A percentile compares a stretch with the other conserved stretches of the same genome.
These are phyloP conservation scores for Cryptosporidium felis DNA, from an alignment of 169 alveolate genomes.

Conservation along the genomic window DNA sequence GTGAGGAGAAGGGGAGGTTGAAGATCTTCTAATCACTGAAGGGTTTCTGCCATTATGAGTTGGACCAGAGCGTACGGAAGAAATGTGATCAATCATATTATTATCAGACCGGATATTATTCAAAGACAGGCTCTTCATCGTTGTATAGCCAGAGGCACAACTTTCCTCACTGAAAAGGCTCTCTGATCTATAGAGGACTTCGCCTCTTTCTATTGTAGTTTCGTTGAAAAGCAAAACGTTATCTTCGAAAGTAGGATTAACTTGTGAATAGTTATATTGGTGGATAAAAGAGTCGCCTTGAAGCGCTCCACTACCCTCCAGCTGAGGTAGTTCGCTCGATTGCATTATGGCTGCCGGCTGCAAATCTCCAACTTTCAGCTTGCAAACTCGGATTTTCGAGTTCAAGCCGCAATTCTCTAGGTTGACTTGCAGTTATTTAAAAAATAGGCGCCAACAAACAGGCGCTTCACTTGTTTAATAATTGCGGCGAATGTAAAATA, in stretches of 20 bases:
- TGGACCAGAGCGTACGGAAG: not conserved
- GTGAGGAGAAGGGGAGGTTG: slow-evolving; percentile 29
- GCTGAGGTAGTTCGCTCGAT: slow-evolving; percentile 2
- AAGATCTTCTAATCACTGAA: slow-evolving; percentile 8
- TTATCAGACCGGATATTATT: not conserved
- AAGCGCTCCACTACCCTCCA: slow-evolving; percentile 4
- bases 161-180: slow-evolving; percentile 39
- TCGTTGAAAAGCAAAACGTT: slow-evolving; percentile 1
- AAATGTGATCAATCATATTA: not conserved
- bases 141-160: slow-evolving; percentile 19
- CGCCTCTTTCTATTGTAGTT: not conserved
- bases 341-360: too few species aligned
- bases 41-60: not conserved
- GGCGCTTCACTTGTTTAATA: slow-evolving; percentile 18
- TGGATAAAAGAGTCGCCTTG: slow-evolving; percentile 17
- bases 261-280: slow-evolving; percentile 5
- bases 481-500: not conserved
- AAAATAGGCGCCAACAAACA: not conserved
- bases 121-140: slow-evolving; percentile 26
- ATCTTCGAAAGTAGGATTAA: slow-evolving; percentile 24
- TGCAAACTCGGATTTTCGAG: not conserved
- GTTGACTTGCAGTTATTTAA: not conserved
- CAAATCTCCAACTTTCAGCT: not conserved
- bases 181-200: slow-evolving; percentile 37
- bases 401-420: not conserved